These are phyloP conservation scores for Dicorynia guianensis DNA, from an alignment of 306 rosid genomes.

Conservation along the genomic window DNA sequence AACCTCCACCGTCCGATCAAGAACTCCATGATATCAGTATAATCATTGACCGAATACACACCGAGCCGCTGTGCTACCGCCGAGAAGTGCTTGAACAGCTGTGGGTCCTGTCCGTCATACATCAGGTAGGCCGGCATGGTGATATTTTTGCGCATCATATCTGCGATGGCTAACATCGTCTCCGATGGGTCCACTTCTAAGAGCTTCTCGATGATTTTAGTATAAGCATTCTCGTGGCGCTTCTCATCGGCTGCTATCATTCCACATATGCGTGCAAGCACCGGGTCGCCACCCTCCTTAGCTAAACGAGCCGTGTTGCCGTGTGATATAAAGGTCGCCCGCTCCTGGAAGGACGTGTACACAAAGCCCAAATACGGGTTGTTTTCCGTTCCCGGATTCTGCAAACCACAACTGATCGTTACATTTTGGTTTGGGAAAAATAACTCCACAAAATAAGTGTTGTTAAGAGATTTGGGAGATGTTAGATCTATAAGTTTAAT, in stretches of 20 bases:
- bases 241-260: constrained; percentile 60
- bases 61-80: constrained; percentile 56
- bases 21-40: constrained; percentile 50
- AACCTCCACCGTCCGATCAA: neutral
- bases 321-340: constrained; percentile 61
- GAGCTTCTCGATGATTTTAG: constrained; percentile 48
- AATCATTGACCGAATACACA: constrained; percentile 52
- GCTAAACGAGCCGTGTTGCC: constrained; percentile 60
- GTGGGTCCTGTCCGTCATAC: constrained; percentile 44
- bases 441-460: too few species aligned
- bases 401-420: too few species aligned
- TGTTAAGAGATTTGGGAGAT: too few species aligned
- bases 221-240: constrained; percentile 57
- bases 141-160: constrained; percentile 60
- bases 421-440: too few species aligned
- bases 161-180: constrained; percentile 46
- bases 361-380: constrained; percentile 38
- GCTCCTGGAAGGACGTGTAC: constrained; percentile 64
- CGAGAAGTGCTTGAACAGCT: constrained; percentile 52
- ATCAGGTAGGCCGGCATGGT: constrained; percentile 42
- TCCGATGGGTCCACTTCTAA: constrained; percentile 52
- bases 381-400: too few species aligned
- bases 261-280: constrained; percentile 52
- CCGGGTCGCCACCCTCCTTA: constrained; percentile 45
- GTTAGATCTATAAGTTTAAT: too few species aligned